These are phyloP conservation scores for Cordyceps javanica DNA, from an alignment of 2,329 filamentous ascomycete species.

Conservation along the genomic window DNA sequence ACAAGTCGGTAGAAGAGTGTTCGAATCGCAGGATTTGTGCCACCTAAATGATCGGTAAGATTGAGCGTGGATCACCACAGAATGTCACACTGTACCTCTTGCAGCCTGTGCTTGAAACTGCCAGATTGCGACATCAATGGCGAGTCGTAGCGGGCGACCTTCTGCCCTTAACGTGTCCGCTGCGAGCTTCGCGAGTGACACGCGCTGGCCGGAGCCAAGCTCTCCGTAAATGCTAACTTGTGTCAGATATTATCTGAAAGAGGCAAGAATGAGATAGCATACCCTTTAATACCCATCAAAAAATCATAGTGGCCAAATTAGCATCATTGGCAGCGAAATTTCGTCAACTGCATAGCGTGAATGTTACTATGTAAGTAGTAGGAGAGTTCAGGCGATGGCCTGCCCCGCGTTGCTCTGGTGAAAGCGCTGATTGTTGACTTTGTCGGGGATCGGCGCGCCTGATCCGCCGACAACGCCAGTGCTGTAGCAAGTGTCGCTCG, in stretches of 20 bases:
- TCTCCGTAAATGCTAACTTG: conserved; percentile 74
- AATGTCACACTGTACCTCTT: conserved; percentile 42
- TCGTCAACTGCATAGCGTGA: conserved; percentile 15
- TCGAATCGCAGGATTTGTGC: conserved; percentile 81
- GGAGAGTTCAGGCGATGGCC: not conserved
- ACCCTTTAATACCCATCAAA: conserved; percentile 63
- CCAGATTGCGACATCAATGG: conserved; percentile 96
- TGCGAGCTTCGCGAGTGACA: conserved; percentile 78
- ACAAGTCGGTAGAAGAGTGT: conserved; percentile 90
- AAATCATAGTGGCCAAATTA: conserved; percentile 9
- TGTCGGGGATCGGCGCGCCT: conserved; percentile 25
- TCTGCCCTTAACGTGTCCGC: conserved; percentile 67
- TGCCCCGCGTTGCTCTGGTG: conserved; percentile 26
- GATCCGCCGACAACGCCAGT: conserved; percentile 16
- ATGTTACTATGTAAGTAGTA: not conserved
- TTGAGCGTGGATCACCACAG: not conserved
- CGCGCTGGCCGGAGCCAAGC: conserved; percentile 71
- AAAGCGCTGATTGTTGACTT: conserved; percentile 15
- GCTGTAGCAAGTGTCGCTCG: not conserved
- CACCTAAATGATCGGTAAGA: conserved; percentile 43
- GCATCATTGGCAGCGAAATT: not conserved
- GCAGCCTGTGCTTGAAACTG: conserved; percentile 88
- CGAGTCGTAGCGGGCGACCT: conserved; percentile 71
- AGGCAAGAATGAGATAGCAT: not conserved
- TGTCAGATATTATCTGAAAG: not conserved